Base-by-base conservation (phyloP, 768 basidiomycete genomes). In the Candolleomyces eurysporus region DNA sequence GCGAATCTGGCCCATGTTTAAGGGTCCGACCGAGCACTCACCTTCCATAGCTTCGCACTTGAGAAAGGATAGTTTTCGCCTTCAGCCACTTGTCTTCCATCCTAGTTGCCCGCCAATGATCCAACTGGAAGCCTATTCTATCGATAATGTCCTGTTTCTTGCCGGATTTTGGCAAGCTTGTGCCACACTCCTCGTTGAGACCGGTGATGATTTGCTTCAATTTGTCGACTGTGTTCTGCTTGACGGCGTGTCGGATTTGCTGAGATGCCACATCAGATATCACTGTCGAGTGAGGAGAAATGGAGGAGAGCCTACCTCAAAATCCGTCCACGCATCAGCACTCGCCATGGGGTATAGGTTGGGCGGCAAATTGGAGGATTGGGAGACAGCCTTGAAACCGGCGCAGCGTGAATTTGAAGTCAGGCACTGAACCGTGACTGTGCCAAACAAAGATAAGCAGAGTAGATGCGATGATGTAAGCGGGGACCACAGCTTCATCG, bases 91-190 rank as follows among this genome's bases (percentile, higher is more conserved):
- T 85, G 65, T 89, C 89, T 53, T 82, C 75, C 60, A 80, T 77
- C 68, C 82, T 84, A 1, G 74, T 71, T 56, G 72, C 71, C 69
- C 82, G 82, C 88, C 89, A 92, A 56, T 67, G 61, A 62, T 89
- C 86, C 66, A 94, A 73, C 63, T 81, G 76, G 8, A 67, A 65
- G 49, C 83, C 73, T 63, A 94, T 88, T 63, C 90, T 82, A 71
- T 92, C 90, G 69, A 93, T 92, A 51, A 94, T 82, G 39, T 94
- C 93, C 67, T 92, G 89, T 70, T 94, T 94, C 78, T 90, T 93
- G 30, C 92, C 92, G 11, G 90, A 81, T 73, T 91, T 92, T 58
- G 83, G 78, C 31, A 92, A 77, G 66, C 82, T 80, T 4, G 84
- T 83, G 57, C 76, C 75, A 69, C 91, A 92, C 71, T 92, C 88